Evolutionary conservation across 2,329 filamentous ascomycete species (phyloP), one percentile per base, ranked within the genome.

Genomic region (Fusarium solani-melongenae): DNA sequence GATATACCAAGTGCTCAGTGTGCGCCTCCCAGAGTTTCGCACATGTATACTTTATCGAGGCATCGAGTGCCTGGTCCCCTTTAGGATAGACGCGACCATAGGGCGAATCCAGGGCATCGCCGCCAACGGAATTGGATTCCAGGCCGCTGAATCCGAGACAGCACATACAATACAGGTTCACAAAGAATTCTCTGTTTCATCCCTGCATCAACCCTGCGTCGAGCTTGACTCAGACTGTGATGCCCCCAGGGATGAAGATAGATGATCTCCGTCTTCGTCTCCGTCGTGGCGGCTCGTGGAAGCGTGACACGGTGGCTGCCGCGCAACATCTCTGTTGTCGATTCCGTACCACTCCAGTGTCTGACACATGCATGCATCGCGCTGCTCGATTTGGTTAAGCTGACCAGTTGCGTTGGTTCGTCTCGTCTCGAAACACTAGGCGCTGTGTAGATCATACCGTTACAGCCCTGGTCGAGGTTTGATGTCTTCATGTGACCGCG

Each of bases 151-250:
- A 31, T 56, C 31, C 39, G 49, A 67, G 72, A 74, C 72, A 74
- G 20, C 46, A 53, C 34, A 38, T 41, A 58, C 56, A 62, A 67
- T 41, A 62, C 11, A 27, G 22, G 27, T 34, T 58, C 56, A 24
- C 46, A 31, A 58, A 73, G 60, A 62, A 75, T 73, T 59, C 58
- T 57, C 34, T 75, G 55, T 44, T 46, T 14, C 36, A 74, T 70
- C 72, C 72, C 64, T 74, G 53, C 72, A 44, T 68, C 53, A 59
- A 64, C 72, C 69, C 71, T 74, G 62, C 69, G 60, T 58, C 33
- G 17, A 27, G 12, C 33, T 44, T 33, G 51, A 56, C 61, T 62
- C 38, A 61, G 46, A n/a, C 51, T 55, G 65, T n/a, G 34, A 31
- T 65, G 55, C 53, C 59, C 24, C 46, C 55, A 61, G 57, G 2